These are phyloP conservation scores for Penicillium janthinellum DNA, from an alignment of 2,329 filamentous ascomycete species.

Conservation along the genomic window DNA sequence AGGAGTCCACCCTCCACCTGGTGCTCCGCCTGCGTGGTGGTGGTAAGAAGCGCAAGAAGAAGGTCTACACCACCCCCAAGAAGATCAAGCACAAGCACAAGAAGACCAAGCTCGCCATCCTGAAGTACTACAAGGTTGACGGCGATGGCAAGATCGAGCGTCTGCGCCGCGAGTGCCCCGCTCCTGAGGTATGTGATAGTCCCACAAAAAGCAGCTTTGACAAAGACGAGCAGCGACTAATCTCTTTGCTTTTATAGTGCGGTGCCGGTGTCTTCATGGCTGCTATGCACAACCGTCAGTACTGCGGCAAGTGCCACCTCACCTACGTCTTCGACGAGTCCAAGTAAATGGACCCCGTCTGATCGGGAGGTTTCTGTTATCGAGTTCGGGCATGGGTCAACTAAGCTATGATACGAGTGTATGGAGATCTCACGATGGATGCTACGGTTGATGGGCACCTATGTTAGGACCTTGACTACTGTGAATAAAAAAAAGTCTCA, in stretches of 20 bases:
- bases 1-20: conserved; percentile 98
- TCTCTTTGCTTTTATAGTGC: conserved; percentile 61
- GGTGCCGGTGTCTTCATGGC: conserved; percentile 99
- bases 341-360: conserved; percentile 48
- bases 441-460: conserved; percentile 21
- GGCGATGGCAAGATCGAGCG: conserved; percentile 99
- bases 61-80: conserved; percentile 99
- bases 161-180: conserved; percentile 94
- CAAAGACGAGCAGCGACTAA: conserved; percentile 36
- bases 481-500: conserved; percentile 22
- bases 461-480: conserved; percentile 15
- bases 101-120: conserved; percentile 99
- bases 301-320: conserved; percentile 76
- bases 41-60: conserved; percentile 99
- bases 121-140: conserved; percentile 99
- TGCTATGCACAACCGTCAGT: conserved; percentile 99
- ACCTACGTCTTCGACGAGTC: conserved; percentile 72
- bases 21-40: conserved; percentile 98
- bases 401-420: conserved; percentile 16
- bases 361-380: conserved; percentile 18
- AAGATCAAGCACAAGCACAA: conserved; percentile 99
- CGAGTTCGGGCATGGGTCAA: conserved; percentile 15
- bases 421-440: conserved; percentile 22
- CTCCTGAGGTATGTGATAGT: conserved; percentile 70
- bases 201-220: background rate